These are phyloP conservation scores for Immersiporthe knoxdaviesiana DNA, from an alignment of 2,329 filamentous ascomycete species.

Conservation along the genomic window DNA sequence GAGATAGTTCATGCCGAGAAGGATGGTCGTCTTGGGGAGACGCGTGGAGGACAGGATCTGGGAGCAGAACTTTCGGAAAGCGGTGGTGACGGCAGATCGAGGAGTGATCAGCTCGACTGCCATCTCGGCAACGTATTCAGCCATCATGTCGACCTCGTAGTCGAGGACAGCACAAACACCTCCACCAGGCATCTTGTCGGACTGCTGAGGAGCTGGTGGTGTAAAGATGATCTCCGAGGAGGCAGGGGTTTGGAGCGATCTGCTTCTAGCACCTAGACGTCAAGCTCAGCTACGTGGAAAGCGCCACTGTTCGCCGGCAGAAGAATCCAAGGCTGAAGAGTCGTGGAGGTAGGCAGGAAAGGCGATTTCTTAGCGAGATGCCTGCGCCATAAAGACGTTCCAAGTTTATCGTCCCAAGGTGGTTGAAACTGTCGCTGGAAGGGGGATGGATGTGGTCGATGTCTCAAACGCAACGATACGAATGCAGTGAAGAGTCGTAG, in stretches of 20 bases:
- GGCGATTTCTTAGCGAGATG: constrained; percentile 41
- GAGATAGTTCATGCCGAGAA: constrained; percentile 88
- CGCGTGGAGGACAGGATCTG: constrained; percentile 90
- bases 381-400: constrained; percentile 42
- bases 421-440: neutral
- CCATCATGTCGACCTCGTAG: constrained; percentile 96
- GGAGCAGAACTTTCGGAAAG: constrained; percentile 89
- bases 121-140: constrained; percentile 92
- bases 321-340: constrained; percentile 45
- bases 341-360: constrained; percentile 33
- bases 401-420: constrained; percentile 19
- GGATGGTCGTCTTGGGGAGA: constrained; percentile 86
- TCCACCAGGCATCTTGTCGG: constrained; percentile 63
- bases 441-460: constrained; percentile 11
- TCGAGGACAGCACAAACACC: constrained; percentile 93
- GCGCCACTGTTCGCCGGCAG: constrained; percentile 36
- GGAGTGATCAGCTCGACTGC: constrained; percentile 64
- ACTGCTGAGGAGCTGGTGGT: constrained; percentile 29
- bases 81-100: constrained; percentile 59
- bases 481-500: constrained; percentile 14
- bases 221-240: constrained; percentile 32
- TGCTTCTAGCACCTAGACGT: constrained; percentile 46
- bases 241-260: constrained; percentile 35
- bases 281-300: constrained; percentile 33
- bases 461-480: constrained; percentile 13